These are phyloP conservation scores for Penicillium janthinellum DNA, from an alignment of 2,329 filamentous ascomycete genomes.

Conservation along the genomic window DNA sequence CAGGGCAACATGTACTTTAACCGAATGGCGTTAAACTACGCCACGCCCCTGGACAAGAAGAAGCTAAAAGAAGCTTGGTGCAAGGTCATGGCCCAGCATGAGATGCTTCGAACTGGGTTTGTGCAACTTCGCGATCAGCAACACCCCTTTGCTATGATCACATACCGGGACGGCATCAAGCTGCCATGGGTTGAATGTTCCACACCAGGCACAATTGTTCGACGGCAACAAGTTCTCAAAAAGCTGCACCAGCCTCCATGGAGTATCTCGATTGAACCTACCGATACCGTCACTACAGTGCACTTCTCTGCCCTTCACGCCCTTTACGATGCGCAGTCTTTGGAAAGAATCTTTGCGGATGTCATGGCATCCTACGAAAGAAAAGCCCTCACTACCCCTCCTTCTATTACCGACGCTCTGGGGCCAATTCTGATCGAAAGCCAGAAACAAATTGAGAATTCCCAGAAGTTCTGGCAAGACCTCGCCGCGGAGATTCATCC, in stretches of 20 bases:
- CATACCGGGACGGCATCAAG: slow-evolving; percentile 48
- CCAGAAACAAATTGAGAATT: slow-evolving; percentile 29
- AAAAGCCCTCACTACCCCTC: slow-evolving; percentile 20
- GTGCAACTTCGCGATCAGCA: slow-evolving; percentile 60
- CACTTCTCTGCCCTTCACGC: slow-evolving; percentile 72
- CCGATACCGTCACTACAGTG: slow-evolving; percentile 33
- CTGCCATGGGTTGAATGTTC: slow-evolving; percentile 46
- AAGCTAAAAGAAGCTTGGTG: slow-evolving; percentile 63
- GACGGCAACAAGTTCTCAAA: slow-evolving; percentile 38
- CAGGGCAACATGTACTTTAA: slow-evolving; percentile 75
- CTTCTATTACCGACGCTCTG: slow-evolving; percentile 48
- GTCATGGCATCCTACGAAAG: slow-evolving; percentile 50
- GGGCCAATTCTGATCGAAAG: slow-evolving; percentile 48
- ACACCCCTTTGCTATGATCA: slow-evolving; percentile 73
- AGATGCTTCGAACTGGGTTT: slow-evolving; percentile 79
- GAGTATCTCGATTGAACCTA: slow-evolving; percentile 56
- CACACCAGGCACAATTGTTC: slow-evolving; percentile 4
- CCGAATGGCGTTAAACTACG: slow-evolving; percentile 60
- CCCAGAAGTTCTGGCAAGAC: slow-evolving; percentile 64
- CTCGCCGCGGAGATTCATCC: slow-evolving; percentile 57
- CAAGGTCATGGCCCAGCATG: slow-evolving; percentile 56
- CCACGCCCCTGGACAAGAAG: slow-evolving; percentile 36
- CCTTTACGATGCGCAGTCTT: slow-evolving; percentile 79
- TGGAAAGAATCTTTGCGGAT: slow-evolving; percentile 65
- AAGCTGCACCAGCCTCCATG: slow-evolving; percentile 63